Evolutionary conservation across 306 rosid species (phyloP).

Genomic region (Quercus rubra): DNA sequence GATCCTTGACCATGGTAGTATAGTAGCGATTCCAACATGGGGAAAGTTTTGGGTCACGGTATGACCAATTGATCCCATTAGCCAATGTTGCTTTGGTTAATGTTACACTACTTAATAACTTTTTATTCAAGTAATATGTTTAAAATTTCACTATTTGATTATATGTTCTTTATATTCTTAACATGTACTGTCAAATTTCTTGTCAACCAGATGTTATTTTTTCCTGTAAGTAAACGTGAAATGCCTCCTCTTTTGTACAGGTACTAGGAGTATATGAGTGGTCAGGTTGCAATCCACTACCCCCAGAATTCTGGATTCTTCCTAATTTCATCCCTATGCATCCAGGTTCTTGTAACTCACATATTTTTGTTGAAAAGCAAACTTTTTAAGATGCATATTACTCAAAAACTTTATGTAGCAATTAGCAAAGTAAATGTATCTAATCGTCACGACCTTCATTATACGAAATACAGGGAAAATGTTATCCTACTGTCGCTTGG

Average conservation of each 20-base stretch:
- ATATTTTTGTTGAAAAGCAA: background rate
- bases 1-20: conserved; percentile 69
- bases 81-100: no score
- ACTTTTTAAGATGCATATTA: background rate
- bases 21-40: conserved; percentile 61
- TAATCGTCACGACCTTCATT: background rate
- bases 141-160: no score
- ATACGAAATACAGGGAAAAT: conserved; percentile 47
- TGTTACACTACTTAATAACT: no score
- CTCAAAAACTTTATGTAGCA: no score
- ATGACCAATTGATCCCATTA: background rate
- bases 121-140: no score
- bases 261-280: conserved; percentile 70
- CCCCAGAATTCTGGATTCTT: conserved; percentile 76
- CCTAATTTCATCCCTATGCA: conserved; percentile 46
- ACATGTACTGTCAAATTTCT: no score
- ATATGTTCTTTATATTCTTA: no score
- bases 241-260: background rate
- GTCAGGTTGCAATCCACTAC: conserved; percentile 71
- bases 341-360: conserved; percentile 38
- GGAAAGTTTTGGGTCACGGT: conserved; percentile 74
- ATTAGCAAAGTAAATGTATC: no score
- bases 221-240: background rate
- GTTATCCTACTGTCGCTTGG: conserved; percentile 66
- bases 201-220: no score